Evolutionary conservation across 495 filamentous ascomycete species (phyloP), one percentile per base, ranked within the genome.

Genomic region (Aspergillus heteromorphus): DNA sequence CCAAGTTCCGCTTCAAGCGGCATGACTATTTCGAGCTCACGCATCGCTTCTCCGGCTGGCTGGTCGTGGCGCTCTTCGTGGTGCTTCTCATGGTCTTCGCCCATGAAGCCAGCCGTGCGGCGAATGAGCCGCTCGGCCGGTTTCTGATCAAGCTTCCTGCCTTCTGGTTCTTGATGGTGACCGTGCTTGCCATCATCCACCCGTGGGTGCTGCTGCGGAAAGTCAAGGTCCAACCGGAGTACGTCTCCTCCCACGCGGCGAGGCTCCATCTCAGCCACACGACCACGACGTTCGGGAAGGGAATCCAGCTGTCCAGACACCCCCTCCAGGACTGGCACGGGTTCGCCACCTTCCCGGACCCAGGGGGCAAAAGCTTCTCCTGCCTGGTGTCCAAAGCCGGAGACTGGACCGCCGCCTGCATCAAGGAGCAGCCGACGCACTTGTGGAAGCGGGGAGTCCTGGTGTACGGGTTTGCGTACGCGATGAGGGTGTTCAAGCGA

Each of bases 291-390:
- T 75, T 76, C 43, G 73, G 70, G n/a, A 72, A 74, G 55, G 73
- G 73, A n/a, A 73, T 68, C 49, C 70, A 72, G 38, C 71, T 79
- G 48, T 70, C 75, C 56, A 73, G 78, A 48, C 66, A 79, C 73
- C 74, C 84, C 0, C 69, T 93, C 49, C 79, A 73, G 11, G 89
- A 95, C 74, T 90, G 86, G 79, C 89, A 95, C 70, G 79, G 85
- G 7, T 95, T 95, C 58, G 89, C 88, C 17, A 86, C 85, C 19
- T 88, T 93, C 61, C 82, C 72, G 5, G 71, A 77, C 51, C 69
- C 65, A 6, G 60, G 64, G 13, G 53, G 63, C 50, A 56, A 75
- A 51, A 63, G 59, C 45, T 90, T 87, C 67, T 89, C 84, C 16
- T 73, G 87, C 49, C 72, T 93, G 40, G 73, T 92, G 42, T 89